Percentiles rank a stretch among this genome's conserved stretches.
phyloP scores from a whole-genome alignment of 2,329 filamentous ascomycete species.

The Colletotrichum liaoningense region DNA sequence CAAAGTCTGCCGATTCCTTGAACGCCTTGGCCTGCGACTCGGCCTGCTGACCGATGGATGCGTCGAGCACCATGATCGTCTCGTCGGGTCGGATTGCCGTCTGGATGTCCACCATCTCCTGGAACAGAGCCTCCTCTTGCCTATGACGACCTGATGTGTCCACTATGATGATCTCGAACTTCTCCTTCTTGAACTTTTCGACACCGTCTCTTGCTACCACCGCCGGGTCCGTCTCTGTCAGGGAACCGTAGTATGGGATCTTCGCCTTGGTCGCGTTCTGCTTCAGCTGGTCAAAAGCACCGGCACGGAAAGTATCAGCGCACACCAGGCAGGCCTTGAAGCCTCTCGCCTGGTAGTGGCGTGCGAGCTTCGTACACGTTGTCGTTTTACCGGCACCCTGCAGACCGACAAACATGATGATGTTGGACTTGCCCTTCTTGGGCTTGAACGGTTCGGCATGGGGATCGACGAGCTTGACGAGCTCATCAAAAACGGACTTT shows the following conservation, averaged over 20 bases:
- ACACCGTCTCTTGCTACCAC: conserved; percentile 95
- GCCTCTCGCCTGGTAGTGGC: conserved; percentile 93
- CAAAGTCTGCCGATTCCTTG: conserved; percentile 97
- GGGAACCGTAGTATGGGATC: conserved; percentile 96
- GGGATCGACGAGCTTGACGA: conserved; percentile 94
- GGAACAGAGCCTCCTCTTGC: conserved; percentile 94
- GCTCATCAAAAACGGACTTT: conserved; percentile 96
- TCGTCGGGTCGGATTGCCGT: conserved; percentile 90
- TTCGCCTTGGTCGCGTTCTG: conserved; percentile 99
- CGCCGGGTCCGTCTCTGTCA: conserved; percentile 96
- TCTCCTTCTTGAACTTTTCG: conserved; percentile 98
- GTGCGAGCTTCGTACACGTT: conserved; percentile 94
- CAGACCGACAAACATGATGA: conserved; percentile 99
- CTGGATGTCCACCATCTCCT: conserved; percentile 98
- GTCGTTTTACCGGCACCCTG: conserved; percentile 99
- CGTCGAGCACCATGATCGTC: conserved; percentile 98
- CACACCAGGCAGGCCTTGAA: conserved; percentile 96
- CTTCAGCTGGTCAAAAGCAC: conserved; percentile 98
- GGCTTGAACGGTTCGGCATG: conserved; percentile 96
- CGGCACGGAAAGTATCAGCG: conserved; percentile 97
- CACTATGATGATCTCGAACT: conserved; percentile 98
- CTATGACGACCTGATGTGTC: conserved; percentile 96
- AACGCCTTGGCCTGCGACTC: conserved; percentile 96
- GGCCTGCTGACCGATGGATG: conserved; percentile 95
- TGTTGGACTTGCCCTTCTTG: conserved; percentile 94